phyloP scores from a whole-genome alignment of 371 early-diverging fungal species.

The Choanephora cucurbitarum region DNA sequence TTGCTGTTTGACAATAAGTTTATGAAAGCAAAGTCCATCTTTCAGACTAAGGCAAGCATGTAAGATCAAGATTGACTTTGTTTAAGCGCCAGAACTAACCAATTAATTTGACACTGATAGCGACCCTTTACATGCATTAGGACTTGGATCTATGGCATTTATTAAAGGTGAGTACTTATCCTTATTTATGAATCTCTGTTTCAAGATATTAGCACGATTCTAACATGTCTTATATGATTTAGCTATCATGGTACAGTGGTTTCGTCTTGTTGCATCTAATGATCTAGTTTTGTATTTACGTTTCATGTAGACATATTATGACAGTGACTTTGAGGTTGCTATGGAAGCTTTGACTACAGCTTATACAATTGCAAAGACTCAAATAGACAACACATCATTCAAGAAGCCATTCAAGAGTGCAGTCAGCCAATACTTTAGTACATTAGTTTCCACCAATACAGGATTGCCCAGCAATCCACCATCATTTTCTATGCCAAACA shows the following conservation, averaged over 20 bases:
- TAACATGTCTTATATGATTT: slow-evolving; percentile 1
- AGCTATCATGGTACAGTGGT: slow-evolving; percentile 21
- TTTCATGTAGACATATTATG: slow-evolving; percentile 38
- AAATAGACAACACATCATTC: slow-evolving; percentile 36
- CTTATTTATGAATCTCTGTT: too few relatives aligned
- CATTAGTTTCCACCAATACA: slow-evolving; percentile 29
- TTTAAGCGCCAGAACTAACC: too few relatives aligned
- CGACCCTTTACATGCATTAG: slow-evolving; percentile 51
- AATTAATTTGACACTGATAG: slow-evolving; percentile 4
- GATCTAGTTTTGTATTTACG: background rate
- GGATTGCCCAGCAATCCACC: slow-evolving; percentile 35
- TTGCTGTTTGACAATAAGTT: slow-evolving; percentile 52
- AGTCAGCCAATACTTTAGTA: slow-evolving; percentile 38
- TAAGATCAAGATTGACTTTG: slow-evolving; percentile 11
- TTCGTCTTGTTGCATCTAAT: too few relatives aligned
- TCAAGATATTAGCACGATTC: background rate
- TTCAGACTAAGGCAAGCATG: slow-evolving; percentile 41
- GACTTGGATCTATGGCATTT: slow-evolving; percentile 52
- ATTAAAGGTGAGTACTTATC: slow-evolving; percentile 35
- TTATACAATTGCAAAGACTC: slow-evolving; percentile 45
- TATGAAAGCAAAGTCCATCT: slow-evolving; percentile 50
- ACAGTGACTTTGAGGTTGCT: slow-evolving; percentile 35
- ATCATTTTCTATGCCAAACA: slow-evolving; percentile 22
- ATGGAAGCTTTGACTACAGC: slow-evolving; percentile 42
- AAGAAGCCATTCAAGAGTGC: slow-evolving; percentile 43